Conservation (phyloP, 805 yeast species). For the Suhomyces sp. region DNA sequence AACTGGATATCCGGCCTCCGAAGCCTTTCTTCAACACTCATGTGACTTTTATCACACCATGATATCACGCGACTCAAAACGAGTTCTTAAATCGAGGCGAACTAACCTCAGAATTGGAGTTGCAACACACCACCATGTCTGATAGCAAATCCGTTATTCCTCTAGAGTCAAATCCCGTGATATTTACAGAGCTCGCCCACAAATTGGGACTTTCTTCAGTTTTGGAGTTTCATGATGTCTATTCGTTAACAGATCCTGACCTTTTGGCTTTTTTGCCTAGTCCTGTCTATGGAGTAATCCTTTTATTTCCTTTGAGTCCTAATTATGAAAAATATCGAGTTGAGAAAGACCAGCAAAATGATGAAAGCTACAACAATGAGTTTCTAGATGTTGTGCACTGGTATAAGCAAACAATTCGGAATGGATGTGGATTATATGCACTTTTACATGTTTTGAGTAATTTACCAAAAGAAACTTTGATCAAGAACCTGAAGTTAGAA, state of each 20-base stretch:
- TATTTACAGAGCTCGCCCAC: conserved; percentile 68
- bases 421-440: conserved; percentile 93
- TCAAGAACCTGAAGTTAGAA: conserved; percentile 34
- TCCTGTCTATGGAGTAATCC: conserved; percentile 71
- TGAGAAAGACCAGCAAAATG: conserved; percentile 32
- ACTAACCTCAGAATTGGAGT: background rate
- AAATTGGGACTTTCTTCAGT: conserved; percentile 63
- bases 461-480: conserved; percentile 44
- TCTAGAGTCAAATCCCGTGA: conserved; percentile 84
- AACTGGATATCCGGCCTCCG: background rate
- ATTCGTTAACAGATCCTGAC: conserved; percentile 82
- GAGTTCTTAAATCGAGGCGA: background rate
- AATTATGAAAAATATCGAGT: conserved; percentile 53
- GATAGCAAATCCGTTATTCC: conserved; percentile 60
- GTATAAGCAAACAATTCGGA: conserved; percentile 80
- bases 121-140: conserved; percentile 2
- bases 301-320: conserved; percentile 77
- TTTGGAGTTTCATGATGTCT: conserved; percentile 73
- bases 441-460: conserved; percentile 60
- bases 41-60: background rate
- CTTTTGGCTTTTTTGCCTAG: conserved; percentile 75
- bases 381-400: conserved; percentile 49
- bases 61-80: background rate
- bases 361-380: conserved; percentile 21
- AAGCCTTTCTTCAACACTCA: background rate